phyloP scores from a whole-genome alignment of 139 green algal genomes.

The Haematococcus lacustris region DNA sequence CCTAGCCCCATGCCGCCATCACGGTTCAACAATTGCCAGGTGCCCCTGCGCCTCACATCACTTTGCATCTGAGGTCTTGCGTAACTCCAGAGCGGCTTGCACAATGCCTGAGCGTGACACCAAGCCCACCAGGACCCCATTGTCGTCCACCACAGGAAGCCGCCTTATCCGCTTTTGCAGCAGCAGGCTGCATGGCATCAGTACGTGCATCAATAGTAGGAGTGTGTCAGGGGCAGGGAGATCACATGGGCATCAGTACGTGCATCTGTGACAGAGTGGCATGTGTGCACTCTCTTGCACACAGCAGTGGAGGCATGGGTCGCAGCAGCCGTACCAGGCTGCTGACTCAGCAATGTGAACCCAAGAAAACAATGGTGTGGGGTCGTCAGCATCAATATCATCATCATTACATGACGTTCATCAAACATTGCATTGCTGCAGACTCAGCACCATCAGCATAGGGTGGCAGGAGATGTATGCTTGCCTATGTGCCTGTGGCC shows the following conservation, averaged over 20 bases:
- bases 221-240: not conserved
- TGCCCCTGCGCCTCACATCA: no score
- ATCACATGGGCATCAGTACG: not conserved
- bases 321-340: no score
- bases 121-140: slow-evolving; percentile 9
- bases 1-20: no score
- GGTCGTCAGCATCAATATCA: not conserved
- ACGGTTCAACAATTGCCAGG: no score
- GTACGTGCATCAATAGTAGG: not conserved
- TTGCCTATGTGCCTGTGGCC: slow-evolving; percentile 8
- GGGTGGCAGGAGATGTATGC: no score
- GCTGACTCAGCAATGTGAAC: no score
- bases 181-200: slow-evolving; percentile 16
- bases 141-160: slow-evolving; percentile 58
- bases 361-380: not conserved
- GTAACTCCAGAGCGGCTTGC: not conserved
- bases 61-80: no score
- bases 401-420: not conserved
- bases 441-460: slow-evolving; percentile 19
- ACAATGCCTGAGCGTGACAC: not conserved
- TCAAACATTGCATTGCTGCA: not conserved
- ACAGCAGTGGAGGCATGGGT: no score
- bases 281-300: not conserved
- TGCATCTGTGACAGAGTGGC: not conserved
- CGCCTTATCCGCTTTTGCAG: slow-evolving; percentile 38